Base-by-base conservation (phyloP, 805 yeast genomes). In the Saturnispora bothae region DNA sequence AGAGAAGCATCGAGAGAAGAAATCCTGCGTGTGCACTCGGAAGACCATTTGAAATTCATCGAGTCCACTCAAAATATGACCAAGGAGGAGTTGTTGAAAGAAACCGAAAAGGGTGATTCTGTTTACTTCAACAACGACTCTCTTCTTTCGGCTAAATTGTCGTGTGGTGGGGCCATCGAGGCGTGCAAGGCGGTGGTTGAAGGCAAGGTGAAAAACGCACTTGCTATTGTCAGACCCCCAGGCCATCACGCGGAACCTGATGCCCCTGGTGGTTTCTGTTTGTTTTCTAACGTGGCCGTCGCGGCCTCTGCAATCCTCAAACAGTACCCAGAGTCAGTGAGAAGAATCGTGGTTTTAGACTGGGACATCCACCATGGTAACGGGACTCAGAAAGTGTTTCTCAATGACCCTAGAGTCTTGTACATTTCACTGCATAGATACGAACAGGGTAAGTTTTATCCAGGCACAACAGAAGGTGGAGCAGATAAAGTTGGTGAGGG, bases 301-400 rank as follows among this genome's bases (percentile, higher is more conserved):
- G 97, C 98, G 2, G 95, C 96, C 14, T 82, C 82, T 52, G 76
- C 79, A 42, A 80, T 88, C 45, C 62, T 92, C 41, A 77, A 77
- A 48, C 68, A 72, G 40, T 89, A 85, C 57, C 95, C 96, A 0
- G 96, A 89, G 51, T 72, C 84, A 19, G 94, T 89, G 5, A 68
- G 94, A 45, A 73, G 73, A 48, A 83, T 92, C 28, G 74, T 85
- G 41, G 78, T 92, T 42, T 53, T 88, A 17, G 99, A 92, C 59
- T 92, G 99, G 99, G 99, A 92, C 59, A 86, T 92, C 34, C 99
- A 92, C 60, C 99, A 92, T 58, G 99, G 99, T 19, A 92, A 92
- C 58, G 99, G 99, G 28, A 92, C 99, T 1, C 98, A 92, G 59
- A 80, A 82, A 55, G 85, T 94, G 2, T 92, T 92, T 49, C 74